Percentiles rank a stretch among this genome's conserved stretches.
These are phyloP conservation scores for Penicillium sp. DNA, from an alignment of 2,329 filamentous ascomycete species.

Conservation along the genomic window DNA sequence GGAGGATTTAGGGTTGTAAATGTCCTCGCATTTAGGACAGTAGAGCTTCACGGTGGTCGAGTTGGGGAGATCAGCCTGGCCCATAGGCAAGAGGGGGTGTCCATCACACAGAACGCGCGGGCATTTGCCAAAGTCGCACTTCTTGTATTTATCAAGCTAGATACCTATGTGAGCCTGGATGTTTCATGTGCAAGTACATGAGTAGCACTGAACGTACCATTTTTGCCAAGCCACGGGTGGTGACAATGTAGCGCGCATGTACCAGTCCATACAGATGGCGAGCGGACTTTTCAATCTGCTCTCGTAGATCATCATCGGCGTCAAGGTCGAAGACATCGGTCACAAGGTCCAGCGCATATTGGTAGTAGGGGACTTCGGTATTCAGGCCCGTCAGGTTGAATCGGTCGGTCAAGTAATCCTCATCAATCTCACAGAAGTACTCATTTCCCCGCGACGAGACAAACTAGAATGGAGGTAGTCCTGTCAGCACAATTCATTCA, in stretches of 20 bases:
- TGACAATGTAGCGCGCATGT: conserved; percentile 95
- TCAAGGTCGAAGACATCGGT: conserved; percentile 99
- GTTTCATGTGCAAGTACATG: not conserved
- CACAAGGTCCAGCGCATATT: conserved; percentile 95
- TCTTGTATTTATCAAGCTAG: conserved; percentile 98
- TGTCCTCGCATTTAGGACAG: conserved; percentile 94
- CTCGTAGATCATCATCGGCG: conserved; percentile 96
- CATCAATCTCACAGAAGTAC: conserved; percentile 99
- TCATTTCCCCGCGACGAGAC: conserved; percentile 97
- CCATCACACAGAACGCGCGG: conserved; percentile 93
- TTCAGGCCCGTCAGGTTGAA: conserved; percentile 98
- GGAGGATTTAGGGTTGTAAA: conserved; percentile 98
- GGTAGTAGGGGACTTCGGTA: conserved; percentile 97
- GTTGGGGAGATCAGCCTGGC: conserved; percentile 85
- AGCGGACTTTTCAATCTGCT: conserved; percentile 96
- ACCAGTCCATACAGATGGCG: conserved; percentile 94
- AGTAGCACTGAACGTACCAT: conserved; percentile 66
- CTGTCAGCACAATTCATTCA: conserved; percentile 1
- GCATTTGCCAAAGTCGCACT: conserved; percentile 96
- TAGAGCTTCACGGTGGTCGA: conserved; percentile 93
- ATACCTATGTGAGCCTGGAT: conserved; percentile 12
- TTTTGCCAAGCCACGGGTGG: conserved; percentile 87
- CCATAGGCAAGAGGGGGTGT: conserved; percentile 92
- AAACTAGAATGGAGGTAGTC: conserved; percentile 62
- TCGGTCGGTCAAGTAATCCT: conserved; percentile 95